Evolutionary conservation across 2,329 filamentous ascomycete genomes (phyloP), one percentile per base, ranked within the genome.

Genomic region (Furcasterigmium sp.): DNA sequence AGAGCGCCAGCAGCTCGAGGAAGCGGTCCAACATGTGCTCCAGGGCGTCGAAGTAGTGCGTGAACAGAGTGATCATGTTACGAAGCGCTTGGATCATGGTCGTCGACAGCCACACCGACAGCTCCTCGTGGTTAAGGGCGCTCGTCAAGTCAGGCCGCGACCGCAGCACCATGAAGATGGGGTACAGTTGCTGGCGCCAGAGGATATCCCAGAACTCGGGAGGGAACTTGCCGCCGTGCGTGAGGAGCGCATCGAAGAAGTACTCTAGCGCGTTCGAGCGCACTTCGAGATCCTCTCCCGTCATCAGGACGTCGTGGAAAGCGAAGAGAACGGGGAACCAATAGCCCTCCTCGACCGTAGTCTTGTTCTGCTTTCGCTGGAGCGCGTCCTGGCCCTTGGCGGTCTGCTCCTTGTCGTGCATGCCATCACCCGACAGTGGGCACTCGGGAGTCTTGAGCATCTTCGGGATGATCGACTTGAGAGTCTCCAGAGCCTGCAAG

Each of bases 21-120:
- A 98, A 97, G n/a, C 93, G 79, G 63, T 96, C 90, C 15, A 99
- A 78, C 93, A 99, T 98, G 60, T 95, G 95, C 66, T 97, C 90
- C 9, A 99, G 71, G 0, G 90, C 84, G 46, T 94, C 88, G 52
- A 98, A 99, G 65, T 97, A 98, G 65, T 99, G 94, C 0, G 94
- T 98, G 64, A 98, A 98, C 19, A 99, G 78, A 1, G 89, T 91
- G 55, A 99, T 97, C 87, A 98, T 95, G 66, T 97, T 96, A 46
- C 93, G 84, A 43, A 99, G 72, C 2, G 93, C 93, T 63, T 99
- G 93, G 32, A 99, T 98, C 88, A 99, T 96, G 8, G 93, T 99
- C 0, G 93, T 98, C 1, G 93, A 97, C 19, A 99, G 75, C 93
- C 93, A 99, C 3, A 99, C 93, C 0, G 93, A 97, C 17, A 97